phyloP scores from a whole-genome alignment of 1,284 basidiomycete species.

The Mycena citricolor region DNA sequence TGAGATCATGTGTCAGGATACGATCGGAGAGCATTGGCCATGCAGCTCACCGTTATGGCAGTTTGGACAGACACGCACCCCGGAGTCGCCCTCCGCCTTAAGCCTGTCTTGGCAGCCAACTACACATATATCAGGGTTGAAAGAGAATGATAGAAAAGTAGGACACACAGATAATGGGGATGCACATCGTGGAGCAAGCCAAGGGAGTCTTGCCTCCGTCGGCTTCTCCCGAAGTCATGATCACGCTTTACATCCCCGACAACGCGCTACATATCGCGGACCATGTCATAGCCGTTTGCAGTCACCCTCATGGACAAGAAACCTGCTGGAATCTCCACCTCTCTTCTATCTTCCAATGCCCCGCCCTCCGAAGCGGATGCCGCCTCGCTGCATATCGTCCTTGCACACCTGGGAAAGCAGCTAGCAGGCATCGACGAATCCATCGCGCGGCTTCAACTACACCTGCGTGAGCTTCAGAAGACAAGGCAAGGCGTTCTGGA shows the following conservation, averaged over 20 bases:
- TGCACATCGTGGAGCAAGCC: neutral
- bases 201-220: too few relatives aligned
- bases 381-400: neutral
- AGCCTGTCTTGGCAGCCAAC: constrained; percentile 45
- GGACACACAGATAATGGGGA: constrained; percentile 13
- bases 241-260: neutral
- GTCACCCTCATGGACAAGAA: too few relatives aligned
- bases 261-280: too few relatives aligned
- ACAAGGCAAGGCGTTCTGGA: neutral
- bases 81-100: constrained; percentile 38
- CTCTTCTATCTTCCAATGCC: constrained; percentile 2
- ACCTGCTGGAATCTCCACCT: too few relatives aligned
- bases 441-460: neutral
- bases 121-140: constrained; percentile 20
- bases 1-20: constrained; percentile 16
- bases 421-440: neutral
- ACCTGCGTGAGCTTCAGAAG: neutral
- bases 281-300: too few relatives aligned
- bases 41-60: constrained; percentile 41
- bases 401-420: neutral
- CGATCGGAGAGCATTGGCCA: neutral
- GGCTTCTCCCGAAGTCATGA: neutral
- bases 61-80: constrained; percentile 40
- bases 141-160: neutral
- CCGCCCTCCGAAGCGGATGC: constrained; percentile 8